Evolutionary conservation across 768 basidiomycete species (phyloP).

Genomic region (Rhizopogon vinicolor): DNA sequence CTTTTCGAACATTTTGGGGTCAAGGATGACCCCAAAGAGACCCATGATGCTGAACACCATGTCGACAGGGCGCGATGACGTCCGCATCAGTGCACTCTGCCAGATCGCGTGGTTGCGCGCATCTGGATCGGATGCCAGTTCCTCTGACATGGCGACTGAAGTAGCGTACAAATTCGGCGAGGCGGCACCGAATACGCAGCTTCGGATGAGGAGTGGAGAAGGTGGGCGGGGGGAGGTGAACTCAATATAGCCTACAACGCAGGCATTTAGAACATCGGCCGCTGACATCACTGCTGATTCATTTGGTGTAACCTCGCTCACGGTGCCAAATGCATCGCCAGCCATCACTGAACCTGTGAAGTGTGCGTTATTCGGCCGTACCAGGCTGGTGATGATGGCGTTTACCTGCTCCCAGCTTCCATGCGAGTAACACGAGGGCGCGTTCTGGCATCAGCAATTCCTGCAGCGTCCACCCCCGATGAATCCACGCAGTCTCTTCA

Average conservation of each 20-base stretch:
- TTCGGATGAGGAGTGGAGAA: too few relatives aligned
- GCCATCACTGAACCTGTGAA: background rate
- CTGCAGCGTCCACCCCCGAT: constrained; percentile 18
- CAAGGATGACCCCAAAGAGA: background rate
- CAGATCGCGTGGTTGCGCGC: background rate
- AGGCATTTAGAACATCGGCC: background rate
- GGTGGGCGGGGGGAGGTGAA: background rate
- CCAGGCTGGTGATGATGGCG: background rate
- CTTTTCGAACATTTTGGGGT: background rate
- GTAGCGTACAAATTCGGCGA: background rate
- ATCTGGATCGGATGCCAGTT: background rate
- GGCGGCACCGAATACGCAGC: background rate
- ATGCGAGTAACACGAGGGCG: background rate
- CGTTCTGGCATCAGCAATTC: background rate
- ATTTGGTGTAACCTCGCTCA: background rate
- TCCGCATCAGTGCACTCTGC: background rate
- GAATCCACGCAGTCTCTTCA: constrained; percentile 14
- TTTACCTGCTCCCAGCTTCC: background rate
- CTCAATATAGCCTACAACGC: background rate
- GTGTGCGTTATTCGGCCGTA: background rate
- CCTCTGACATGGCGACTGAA: background rate
- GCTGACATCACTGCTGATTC: constrained; percentile 1
- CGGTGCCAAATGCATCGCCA: background rate
- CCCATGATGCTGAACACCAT: constrained; percentile 6
- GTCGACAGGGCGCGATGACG: constrained; percentile 1